Evolutionary conservation across 2,329 filamentous ascomycete species (phyloP).

Genomic region (Zymoseptoria crescenta): DNA sequence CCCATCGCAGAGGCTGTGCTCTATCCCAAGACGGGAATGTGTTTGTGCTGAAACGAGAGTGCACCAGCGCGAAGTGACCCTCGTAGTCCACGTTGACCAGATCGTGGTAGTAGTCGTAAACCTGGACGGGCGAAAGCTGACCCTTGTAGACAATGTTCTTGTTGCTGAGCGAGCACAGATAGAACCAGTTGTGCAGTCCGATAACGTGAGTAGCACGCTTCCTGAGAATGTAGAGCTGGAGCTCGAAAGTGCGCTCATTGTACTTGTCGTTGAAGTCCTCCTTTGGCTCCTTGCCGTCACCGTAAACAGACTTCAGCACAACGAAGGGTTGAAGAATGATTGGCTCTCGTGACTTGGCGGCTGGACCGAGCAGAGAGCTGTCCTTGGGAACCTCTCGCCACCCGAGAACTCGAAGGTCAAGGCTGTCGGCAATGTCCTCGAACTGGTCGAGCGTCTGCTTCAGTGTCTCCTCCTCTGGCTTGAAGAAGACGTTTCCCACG

Average conservation of each 20-base stretch:
- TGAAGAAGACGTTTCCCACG: conserved; percentile 97
- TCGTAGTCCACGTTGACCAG: conserved; percentile 95
- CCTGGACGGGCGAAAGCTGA: conserved; percentile 85
- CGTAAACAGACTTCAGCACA: conserved; percentile 78
- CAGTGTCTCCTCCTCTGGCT: conserved; percentile 83
- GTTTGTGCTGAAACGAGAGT: conserved; percentile 96
- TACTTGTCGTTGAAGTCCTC: conserved; percentile 70
- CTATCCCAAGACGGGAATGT: conserved; percentile 98
- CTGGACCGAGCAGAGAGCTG: conserved; percentile 84
- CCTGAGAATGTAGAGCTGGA: conserved; percentile 85
- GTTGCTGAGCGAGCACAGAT: conserved; percentile 91
- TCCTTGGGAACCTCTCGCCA: conserved; percentile 95
- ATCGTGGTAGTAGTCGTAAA: conserved; percentile 97
- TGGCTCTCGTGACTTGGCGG: conserved; percentile 87
- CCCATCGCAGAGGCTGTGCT: conserved; percentile 92
- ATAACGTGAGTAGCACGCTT: conserved; percentile 94
- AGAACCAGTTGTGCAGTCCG: conserved; percentile 97
- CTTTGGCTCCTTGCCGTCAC: conserved; percentile 69
- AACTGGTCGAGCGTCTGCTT: conserved; percentile 87
- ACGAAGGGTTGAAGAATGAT: conserved; percentile 94
- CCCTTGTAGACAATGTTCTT: conserved; percentile 99
- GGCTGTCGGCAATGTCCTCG: conserved; percentile 81
- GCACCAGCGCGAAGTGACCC: conserved; percentile 91
- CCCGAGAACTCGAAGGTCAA: conserved; percentile 84
- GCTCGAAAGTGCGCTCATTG: conserved; percentile 79